A percentile compares a stretch with the other conserved stretches of the same genome.
Conservation (phyloP, 2,329 filamentous ascomycete genomes). For the Coniochaeta sp. region DNA sequence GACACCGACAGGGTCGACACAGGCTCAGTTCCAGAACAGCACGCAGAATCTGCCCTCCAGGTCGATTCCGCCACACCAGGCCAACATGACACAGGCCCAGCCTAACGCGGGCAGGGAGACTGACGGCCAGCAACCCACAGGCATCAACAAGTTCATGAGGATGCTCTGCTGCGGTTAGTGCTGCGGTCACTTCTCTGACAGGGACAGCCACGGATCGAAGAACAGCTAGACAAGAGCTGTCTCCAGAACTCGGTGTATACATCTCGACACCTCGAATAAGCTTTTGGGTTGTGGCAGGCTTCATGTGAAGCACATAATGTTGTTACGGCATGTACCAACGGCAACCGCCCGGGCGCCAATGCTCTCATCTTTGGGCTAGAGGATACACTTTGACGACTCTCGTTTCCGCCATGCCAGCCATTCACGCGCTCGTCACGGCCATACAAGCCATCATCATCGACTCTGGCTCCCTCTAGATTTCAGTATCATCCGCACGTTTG, state of each 20-base stretch:
- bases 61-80: conserved; percentile 53
- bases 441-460: neutral
- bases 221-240: neutral
- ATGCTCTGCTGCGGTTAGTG: conserved; percentile 77
- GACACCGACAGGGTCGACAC: conserved; percentile 83
- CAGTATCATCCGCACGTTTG: neutral
- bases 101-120: conserved; percentile 47
- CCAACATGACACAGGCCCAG: conserved; percentile 50
- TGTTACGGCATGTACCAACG: no score
- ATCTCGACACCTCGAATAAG: neutral
- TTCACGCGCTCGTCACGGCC: neutral
- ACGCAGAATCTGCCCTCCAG: conserved; percentile 75
- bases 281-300: neutral
- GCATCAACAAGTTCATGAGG: conserved; percentile 90
- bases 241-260: neutral
- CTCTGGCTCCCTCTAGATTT: neutral
- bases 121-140: conserved; percentile 64
- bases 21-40: conserved; percentile 95
- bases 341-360: neutral
- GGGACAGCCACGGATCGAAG: neutral
- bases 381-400: conserved; percentile 2
- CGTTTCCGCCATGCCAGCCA: neutral
- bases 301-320: no score
- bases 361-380: neutral
- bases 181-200: no score